phyloP scores from a whole-genome alignment of 2,329 filamentous ascomycete species.

The Pestalotiopsis sp. region DNA sequence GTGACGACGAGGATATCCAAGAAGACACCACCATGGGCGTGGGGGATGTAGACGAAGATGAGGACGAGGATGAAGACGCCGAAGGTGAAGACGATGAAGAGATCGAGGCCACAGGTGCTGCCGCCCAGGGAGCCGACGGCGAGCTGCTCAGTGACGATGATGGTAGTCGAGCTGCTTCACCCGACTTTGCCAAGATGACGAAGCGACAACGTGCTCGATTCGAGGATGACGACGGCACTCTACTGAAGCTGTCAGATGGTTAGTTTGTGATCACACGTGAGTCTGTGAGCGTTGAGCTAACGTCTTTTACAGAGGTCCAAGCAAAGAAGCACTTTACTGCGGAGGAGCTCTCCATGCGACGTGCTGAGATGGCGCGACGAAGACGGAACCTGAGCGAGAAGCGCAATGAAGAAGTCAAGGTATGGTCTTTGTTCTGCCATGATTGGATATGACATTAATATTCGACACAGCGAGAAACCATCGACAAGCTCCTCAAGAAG shows the following conservation, averaged over 20 bases:
- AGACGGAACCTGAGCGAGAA: slow-evolving; percentile 66
- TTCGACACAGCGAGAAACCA: slow-evolving; percentile 74
- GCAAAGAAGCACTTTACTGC: slow-evolving; percentile 65
- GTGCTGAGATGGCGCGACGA: slow-evolving; percentile 64
- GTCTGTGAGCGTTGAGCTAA: slow-evolving; percentile 18
- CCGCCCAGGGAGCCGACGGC: slow-evolving; percentile 44
- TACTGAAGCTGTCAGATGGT: slow-evolving; percentile 64
- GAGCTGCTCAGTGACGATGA: slow-evolving; percentile 46
- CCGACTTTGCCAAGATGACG: slow-evolving; percentile 62
- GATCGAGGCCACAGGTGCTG: slow-evolving; percentile 38
- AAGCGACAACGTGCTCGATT: slow-evolving; percentile 63
- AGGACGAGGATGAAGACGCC: slow-evolving; percentile 41
- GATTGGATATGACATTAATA: neutral
- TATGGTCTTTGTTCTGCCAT: slow-evolving; percentile 27
- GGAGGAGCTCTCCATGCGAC: slow-evolving; percentile 63
- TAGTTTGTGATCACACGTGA: slow-evolving; percentile 25
- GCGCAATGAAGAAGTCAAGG: slow-evolving; percentile 67
- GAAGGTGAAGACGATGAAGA: slow-evolving; percentile 45
- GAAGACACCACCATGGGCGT: slow-evolving; percentile 43
- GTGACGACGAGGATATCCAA: slow-evolving; percentile 49
- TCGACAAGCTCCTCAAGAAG: slow-evolving; percentile 87
- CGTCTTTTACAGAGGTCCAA: slow-evolving; percentile 56
- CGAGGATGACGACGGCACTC: slow-evolving; percentile 56
- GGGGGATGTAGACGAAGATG: slow-evolving; percentile 39
- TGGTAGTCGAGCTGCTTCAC: slow-evolving; percentile 52